These are phyloP conservation scores for Hypsizygus marmoreus DNA, from an alignment of 768 basidiomycete genomes.

Conservation along the genomic window DNA sequence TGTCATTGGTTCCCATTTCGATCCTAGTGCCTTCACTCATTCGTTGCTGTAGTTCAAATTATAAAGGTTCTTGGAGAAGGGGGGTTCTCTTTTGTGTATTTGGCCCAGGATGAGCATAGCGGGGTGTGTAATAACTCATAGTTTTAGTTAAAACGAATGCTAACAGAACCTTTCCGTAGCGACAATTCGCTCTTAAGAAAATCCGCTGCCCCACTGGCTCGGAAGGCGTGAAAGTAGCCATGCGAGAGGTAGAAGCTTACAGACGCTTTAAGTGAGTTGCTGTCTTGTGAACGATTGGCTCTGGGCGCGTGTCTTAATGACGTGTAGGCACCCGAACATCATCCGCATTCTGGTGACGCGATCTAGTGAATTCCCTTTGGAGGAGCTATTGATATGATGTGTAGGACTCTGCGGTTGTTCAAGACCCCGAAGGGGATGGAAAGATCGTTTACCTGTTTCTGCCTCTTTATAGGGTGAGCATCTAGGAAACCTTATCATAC, in stretches of 20 bases:
- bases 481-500: not conserved
- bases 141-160: not conserved
- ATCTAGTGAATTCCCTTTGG: not conserved
- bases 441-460: conserved; percentile 97
- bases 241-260: conserved; percentile 92
- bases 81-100: conserved; percentile 90
- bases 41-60: conserved; percentile 68
- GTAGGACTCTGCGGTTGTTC: conserved; percentile 93
- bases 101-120: conserved; percentile 84
- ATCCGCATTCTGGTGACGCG: conserved; percentile 82
- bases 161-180: conserved; percentile 38
- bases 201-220: conserved; percentile 89
- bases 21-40: conserved; percentile 12
- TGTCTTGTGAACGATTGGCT: not conserved
- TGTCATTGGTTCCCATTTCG: conserved; percentile 63
- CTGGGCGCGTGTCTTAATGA: not conserved
- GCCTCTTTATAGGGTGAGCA: conserved; percentile 83
- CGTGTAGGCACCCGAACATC: conserved; percentile 86
- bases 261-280: conserved; percentile 83
- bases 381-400: conserved; percentile 13
- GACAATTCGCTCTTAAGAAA: conserved; percentile 96
- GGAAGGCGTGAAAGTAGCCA: conserved; percentile 86
- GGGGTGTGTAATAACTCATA: conserved; percentile 52
- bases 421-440: conserved; percentile 90
- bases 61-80: conserved; percentile 94